Base-by-base conservation (phyloP, 768 basidiomycete genomes). In the Amanita molliuscula region DNA sequence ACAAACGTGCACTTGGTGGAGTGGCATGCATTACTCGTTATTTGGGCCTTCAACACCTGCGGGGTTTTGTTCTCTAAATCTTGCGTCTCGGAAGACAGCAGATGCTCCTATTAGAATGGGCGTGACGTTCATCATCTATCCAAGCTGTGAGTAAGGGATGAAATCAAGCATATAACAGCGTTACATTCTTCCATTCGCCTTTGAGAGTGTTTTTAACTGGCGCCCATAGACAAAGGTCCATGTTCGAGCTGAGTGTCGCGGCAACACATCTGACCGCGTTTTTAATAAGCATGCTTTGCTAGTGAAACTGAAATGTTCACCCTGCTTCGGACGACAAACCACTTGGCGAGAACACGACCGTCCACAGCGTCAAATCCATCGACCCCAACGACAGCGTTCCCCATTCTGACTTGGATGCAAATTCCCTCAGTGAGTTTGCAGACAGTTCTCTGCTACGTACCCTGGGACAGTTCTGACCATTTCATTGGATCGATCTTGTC, bases 201-300 rank as follows among this genome's bases (percentile, higher is more conserved):
- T 75, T 83, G 20, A 88, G 58, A 54, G 74, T 74, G 57, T 89
- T 84, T 58, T 84, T 84, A 1, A 65, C 63, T 2, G 85, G 73
- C 8, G 66, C 67, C 84, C 82, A 90, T 10, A 90, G 66, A 11
- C 76, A 73, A 21, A 88, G 62, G 61, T 90, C 85, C 74, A 84
- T 73, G 55, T 89, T 89, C 13, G 85, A 82, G 51, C 75, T 87
- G 51, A 89, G 67, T 16, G 79, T 68, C 2, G 78, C 84, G 44
- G 88, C 59, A 21, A 88, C 62, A 55, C 85, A 88, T 48, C 87
- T 89, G 53, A 34, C 15, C 25, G 33, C 55, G 52, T 31, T 20
- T 48, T 29, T 47, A 20, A 37, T 8, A n/a, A n/a, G 21, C 25
- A 35, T 20, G 13, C 1, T 6, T 21, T 36, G 25, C 16, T 43